These are phyloP conservation scores for Hanseniaspora hatyaiensis DNA, from an alignment of 805 yeast species.

Conservation along the genomic window DNA sequence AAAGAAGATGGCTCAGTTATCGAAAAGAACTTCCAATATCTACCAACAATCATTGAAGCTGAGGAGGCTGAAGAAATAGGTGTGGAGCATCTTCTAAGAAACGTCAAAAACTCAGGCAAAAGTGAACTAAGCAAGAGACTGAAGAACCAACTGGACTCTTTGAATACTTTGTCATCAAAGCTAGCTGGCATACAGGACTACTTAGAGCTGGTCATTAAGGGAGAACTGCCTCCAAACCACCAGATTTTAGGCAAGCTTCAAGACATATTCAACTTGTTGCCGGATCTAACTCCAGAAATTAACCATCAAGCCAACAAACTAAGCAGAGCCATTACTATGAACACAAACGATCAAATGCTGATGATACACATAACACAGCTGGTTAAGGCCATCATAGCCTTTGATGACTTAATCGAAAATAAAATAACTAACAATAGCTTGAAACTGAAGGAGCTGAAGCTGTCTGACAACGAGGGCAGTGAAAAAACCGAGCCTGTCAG, in stretches of 20 bases:
- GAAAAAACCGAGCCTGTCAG: conserved; percentile 19
- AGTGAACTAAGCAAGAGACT: conserved; percentile 79
- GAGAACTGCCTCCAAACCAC: conserved; percentile 76
- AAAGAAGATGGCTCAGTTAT: conserved; percentile 91
- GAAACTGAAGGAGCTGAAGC: conserved; percentile 30
- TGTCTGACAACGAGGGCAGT: conserved; percentile 31
- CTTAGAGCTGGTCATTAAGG: conserved; percentile 57
- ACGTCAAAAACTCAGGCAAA: conserved; percentile 91
- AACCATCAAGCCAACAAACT: conserved; percentile 29
- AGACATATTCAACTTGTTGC: conserved; percentile 85
- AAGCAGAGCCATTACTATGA: conserved; percentile 71
- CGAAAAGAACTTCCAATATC: conserved; percentile 83
- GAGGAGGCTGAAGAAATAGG: conserved; percentile 99
- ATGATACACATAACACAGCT: conserved; percentile 76
- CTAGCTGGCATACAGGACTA: conserved; percentile 67
- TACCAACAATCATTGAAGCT: conserved; percentile 86
- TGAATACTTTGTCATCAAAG: conserved; percentile 73
- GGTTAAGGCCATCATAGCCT: conserved; percentile 88
- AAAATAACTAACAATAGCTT: conserved; percentile 68
- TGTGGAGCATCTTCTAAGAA: conserved; percentile 89
- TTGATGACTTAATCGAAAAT: conserved; percentile 92
- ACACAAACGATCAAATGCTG: conserved; percentile 95
- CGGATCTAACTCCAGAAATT: conserved; percentile 44
- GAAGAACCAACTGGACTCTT: conserved; percentile 78
- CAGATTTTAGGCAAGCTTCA: conserved; percentile 83